These are phyloP conservation scores for Cutaneotrichosporon arboriforme DNA, from an alignment of 1,284 basidiomycete species.

Conservation along the genomic window DNA sequence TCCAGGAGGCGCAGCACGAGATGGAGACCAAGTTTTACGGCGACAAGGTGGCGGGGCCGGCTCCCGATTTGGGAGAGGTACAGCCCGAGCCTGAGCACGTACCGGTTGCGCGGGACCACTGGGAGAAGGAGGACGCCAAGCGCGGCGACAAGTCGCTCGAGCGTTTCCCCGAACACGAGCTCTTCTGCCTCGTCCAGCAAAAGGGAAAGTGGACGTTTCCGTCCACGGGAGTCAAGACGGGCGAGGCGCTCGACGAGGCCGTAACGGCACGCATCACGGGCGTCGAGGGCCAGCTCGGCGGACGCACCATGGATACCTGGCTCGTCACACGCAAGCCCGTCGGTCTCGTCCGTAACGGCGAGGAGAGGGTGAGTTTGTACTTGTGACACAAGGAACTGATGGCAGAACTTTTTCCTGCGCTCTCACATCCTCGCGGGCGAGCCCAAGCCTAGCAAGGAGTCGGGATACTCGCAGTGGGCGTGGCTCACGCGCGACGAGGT, in stretches of 20 bases:
- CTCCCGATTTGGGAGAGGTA: conserved; percentile 59
- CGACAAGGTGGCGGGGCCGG: conserved; percentile 51
- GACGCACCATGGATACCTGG: conserved; percentile 45
- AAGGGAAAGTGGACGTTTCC: conserved; percentile 72
- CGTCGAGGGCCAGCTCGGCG: conserved; percentile 32
- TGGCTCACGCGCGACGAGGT: conserved; percentile 41
- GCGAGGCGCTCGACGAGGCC: conserved; percentile 41
- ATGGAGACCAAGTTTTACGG: conserved; percentile 69
- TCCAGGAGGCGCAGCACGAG: conserved; percentile 64
- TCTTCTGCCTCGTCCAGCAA: conserved; percentile 72
- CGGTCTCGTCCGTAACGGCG: conserved; percentile 31
- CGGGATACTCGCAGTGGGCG: conserved; percentile 28
- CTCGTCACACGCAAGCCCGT: conserved; percentile 46
- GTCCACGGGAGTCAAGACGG: conserved; percentile 19
- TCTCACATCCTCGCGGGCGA: conserved; percentile 46
- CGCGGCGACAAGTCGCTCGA: conserved; percentile 67
- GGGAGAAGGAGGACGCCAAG: conserved; percentile 31
- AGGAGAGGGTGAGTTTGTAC: conserved; percentile 31
- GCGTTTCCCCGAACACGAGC: conserved; percentile 71
- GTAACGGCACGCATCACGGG: conserved; percentile 30
- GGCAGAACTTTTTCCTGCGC: conserved; percentile 46
- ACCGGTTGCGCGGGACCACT: conserved; percentile 27
- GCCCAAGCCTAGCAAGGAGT: conserved; percentile 29
- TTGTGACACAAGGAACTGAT: neutral
- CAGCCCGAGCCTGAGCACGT: conserved; percentile 47